These are phyloP conservation scores for Magnaporthiopsis incrustans DNA, from an alignment of 2,329 filamentous ascomycete species.

Conservation along the genomic window DNA sequence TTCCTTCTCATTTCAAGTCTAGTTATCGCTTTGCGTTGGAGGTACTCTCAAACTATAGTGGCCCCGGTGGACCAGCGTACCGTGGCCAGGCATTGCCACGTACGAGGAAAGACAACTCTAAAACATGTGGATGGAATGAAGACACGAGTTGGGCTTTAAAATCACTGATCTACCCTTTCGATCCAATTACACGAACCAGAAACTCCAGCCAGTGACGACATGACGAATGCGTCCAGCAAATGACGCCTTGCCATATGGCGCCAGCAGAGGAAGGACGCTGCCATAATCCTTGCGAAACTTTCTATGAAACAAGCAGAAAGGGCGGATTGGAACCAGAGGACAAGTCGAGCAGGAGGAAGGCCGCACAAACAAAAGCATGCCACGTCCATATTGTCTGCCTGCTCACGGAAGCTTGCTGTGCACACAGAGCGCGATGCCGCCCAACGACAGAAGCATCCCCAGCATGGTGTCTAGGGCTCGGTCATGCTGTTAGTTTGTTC, in stretches of 20 bases:
- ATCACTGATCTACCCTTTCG: background rate
- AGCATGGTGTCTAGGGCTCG: slow-evolving; percentile 62
- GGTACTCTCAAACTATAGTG: background rate
- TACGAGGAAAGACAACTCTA: background rate
- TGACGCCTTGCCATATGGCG: background rate
- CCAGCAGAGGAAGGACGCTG: background rate
- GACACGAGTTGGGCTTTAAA: background rate
- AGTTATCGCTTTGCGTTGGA: too few species aligned
- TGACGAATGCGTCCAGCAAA: background rate
- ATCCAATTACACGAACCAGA: background rate
- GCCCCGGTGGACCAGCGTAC: background rate
- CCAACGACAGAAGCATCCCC: slow-evolving; percentile 71
- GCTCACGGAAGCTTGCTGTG: slow-evolving; percentile 44
- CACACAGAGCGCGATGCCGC: slow-evolving; percentile 78
- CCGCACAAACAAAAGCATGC: background rate
- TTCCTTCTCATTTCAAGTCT: slow-evolving; percentile 5
- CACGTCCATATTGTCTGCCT: too few species aligned
- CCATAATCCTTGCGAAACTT: background rate
- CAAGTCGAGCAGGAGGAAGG: background rate
- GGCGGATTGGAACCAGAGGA: background rate
- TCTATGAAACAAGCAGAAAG: background rate
- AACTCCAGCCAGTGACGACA: background rate
- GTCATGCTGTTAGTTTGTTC: background rate
- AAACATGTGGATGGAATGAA: background rate
- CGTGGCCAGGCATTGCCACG: background rate